Evolutionary conservation across 768 basidiomycete genomes (phyloP).

Genomic region (Termitomyces sp.): DNA sequence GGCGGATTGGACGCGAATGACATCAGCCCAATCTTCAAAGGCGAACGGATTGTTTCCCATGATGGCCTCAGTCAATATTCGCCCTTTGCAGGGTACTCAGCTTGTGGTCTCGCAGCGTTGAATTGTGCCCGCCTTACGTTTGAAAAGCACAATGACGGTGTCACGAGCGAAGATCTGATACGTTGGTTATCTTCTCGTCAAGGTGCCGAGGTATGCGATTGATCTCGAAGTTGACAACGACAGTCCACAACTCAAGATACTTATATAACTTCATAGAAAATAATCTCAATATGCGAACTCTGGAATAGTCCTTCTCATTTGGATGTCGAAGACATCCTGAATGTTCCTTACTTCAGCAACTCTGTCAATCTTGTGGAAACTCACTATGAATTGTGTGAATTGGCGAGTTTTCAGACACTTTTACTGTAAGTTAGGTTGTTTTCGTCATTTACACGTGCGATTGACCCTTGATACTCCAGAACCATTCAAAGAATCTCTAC

Average conservation of each 20-base stretch:
- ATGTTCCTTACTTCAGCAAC: constrained; percentile 42
- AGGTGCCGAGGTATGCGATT: constrained; percentile 27
- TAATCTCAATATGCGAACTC: constrained; percentile 46
- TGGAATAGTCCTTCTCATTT: constrained; percentile 51
- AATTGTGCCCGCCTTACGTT: constrained; percentile 56
- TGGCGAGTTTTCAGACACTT: constrained; percentile 25
- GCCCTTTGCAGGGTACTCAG: constrained; percentile 28
- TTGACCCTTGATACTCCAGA: constrained; percentile 12
- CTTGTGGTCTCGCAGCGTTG: constrained; percentile 63
- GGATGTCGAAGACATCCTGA: constrained; percentile 49
- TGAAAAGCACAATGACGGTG: constrained; percentile 23
- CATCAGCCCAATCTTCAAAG: constrained; percentile 12
- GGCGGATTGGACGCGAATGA: constrained; percentile 1
- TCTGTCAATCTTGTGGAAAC: constrained; percentile 28
- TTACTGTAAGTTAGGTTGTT: constrained; percentile 10
- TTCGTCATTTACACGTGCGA: constrained; percentile 14
- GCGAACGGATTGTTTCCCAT: constrained; percentile 32
- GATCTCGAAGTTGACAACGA: background rate
- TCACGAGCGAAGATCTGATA: constrained; percentile 25
- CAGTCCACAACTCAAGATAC: background rate
- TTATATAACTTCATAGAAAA: constrained; percentile 36
- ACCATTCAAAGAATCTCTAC: constrained; percentile 18
- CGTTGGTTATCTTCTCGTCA: constrained; percentile 25
- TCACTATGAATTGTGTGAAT: constrained; percentile 30
- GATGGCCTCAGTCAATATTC: constrained; percentile 54